These are phyloP conservation scores for Raphanus sativus DNA, from an alignment of 345 rosid genomes.

Conservation along the genomic window DNA sequence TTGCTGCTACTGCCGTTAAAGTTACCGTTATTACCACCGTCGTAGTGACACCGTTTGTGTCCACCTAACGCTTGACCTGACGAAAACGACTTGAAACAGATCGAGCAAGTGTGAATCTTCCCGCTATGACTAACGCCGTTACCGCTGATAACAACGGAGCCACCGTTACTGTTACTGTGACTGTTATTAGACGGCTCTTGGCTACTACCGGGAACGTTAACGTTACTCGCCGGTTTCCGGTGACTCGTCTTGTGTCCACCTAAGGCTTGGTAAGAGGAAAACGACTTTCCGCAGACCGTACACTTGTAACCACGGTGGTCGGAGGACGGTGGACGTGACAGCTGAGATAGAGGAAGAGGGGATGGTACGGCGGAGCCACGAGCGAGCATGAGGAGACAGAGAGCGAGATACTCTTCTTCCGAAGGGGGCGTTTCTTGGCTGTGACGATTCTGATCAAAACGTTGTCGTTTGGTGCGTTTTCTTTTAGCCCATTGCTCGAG, in stretches of 20 bases:
- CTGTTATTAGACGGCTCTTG: constrained; percentile 39
- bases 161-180: constrained; percentile 26
- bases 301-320: constrained; percentile 58
- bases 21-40: constrained; percentile 38
- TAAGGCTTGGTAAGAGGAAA: constrained; percentile 80
- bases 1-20: constrained; percentile 22
- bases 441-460: constrained; percentile 34
- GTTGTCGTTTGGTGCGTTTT: constrained; percentile 85
- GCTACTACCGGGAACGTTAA: constrained; percentile 9
- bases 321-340: too few relatives aligned
- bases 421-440: constrained; percentile 43
- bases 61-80: constrained; percentile 87
- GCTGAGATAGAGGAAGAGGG: constrained; percentile 3
- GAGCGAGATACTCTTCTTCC: constrained; percentile 90
- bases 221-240: constrained; percentile 47
- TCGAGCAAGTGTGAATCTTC: constrained; percentile 56
- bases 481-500: constrained; percentile 76
- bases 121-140: constrained; percentile 34
- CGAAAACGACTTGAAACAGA: constrained; percentile 65
- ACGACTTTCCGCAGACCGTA: constrained; percentile 69
- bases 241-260: constrained; percentile 98
- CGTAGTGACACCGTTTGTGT: constrained; percentile 77
- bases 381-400: constrained; percentile 93
- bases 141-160: constrained; percentile 11
- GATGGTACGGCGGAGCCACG: constrained; percentile 51